Evolutionary conservation across 768 basidiomycete genomes (phyloP).

Genomic region (Xerocomus potaroensis): DNA sequence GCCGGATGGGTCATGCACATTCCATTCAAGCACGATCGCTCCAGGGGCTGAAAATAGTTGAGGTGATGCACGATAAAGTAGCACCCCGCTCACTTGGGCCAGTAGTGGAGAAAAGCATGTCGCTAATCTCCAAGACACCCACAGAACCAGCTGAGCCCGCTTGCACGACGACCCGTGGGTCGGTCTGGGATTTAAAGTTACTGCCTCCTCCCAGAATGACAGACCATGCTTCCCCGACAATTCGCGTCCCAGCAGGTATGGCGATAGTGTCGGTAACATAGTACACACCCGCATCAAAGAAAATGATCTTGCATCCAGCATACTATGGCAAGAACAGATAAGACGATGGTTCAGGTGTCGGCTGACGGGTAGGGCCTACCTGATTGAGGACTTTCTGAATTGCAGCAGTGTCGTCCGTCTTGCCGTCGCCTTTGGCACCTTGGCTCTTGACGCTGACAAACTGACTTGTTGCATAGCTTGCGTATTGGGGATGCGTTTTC

Average conservation of each 20-base stretch:
- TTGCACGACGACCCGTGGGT: slow-evolving; percentile 39
- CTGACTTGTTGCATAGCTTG: slow-evolving; percentile 50
- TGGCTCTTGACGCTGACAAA: slow-evolving; percentile 66
- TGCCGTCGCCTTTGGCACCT: slow-evolving; percentile 72
- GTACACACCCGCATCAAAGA: slow-evolving; percentile 69
- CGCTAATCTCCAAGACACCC: slow-evolving; percentile 59
- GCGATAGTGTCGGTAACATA: slow-evolving; percentile 43
- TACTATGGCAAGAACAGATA: slow-evolving; percentile 36
- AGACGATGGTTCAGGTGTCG: not conserved
- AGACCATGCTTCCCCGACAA: slow-evolving; percentile 50
- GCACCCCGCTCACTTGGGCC: slow-evolving; percentile 36
- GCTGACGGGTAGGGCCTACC: slow-evolving; percentile 26
- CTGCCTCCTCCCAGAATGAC: slow-evolving; percentile 43
- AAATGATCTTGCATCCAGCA: slow-evolving; percentile 72
- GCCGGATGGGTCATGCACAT: slow-evolving; percentile 52
- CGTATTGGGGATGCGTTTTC: slow-evolving; percentile 63
- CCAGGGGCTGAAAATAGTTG: slow-evolving; percentile 32
- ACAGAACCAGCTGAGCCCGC: slow-evolving; percentile 42
- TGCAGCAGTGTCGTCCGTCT: slow-evolving; percentile 69
- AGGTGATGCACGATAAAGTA: not conserved
- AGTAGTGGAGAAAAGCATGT: slow-evolving; percentile 56
- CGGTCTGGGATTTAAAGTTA: slow-evolving; percentile 36
- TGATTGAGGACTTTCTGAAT: slow-evolving; percentile 54
- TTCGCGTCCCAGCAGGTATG: slow-evolving; percentile 44
- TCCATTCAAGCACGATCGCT: slow-evolving; percentile 51